Evolutionary conservation across 176 grass and related monocot genomes (phyloP), one percentile per base, ranked within the genome.

Genomic region (Eleusine coracana): DNA sequence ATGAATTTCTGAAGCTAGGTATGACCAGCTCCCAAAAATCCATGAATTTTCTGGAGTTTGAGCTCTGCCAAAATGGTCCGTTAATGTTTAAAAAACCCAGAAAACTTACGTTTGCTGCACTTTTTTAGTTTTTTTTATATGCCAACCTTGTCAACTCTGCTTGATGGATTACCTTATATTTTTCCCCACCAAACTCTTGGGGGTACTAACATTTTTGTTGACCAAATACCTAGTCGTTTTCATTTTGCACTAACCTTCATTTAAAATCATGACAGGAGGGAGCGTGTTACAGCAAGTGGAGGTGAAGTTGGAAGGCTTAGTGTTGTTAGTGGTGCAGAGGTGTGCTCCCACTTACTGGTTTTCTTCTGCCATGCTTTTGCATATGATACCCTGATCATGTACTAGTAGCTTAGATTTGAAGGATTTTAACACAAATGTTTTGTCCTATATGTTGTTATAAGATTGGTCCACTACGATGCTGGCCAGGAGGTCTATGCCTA

Each of bases 241-340:
- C 25, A 13, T 45, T 84, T 79, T 48, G 66, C 17, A n/a, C 44
- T 74, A 75, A 74, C 11, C 67, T 20, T 74, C 34, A 61, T 69
- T 71, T 83, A 61, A 80, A 76, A 75, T 78, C 29, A 55, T 86
- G 54, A 70, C 86, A 97, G 95, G 95, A 91, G 92, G 71, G 95
- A 97, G 63, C 95, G 95, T 52, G 95, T 97, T 63, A 92, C 92
- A 65, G 95, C 92, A 23, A 97, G 95, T 82, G 95, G 95, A 88
- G 95, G 95, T 84, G 95, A 97, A 89, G 95, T 97, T 71, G 95
- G 95, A 86, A 94, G 95, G 52, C 92, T 97, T 62, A 97, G 86
- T 83, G 93, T 97, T 90, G 88, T 94, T 58, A 92, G 95, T 65
- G 95, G 95, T 86, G 95, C 95, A 60, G 92, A 94, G 90, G 95